Conservation (phyloP, 139 green algal genomes). For the Ulvella scutata region DNA sequence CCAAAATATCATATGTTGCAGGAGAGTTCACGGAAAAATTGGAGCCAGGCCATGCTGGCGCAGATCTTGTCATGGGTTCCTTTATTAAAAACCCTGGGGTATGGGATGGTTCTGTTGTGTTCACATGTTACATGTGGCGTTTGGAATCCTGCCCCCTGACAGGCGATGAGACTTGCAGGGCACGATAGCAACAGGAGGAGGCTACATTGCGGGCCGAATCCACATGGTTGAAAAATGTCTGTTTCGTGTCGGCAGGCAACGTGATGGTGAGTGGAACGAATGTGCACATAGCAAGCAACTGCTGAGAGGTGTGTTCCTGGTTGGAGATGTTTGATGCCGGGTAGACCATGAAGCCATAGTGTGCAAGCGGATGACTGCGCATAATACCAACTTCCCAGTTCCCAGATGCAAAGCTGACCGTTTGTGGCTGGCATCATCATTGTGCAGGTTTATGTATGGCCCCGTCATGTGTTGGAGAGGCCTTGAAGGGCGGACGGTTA, state of each 20-base stretch:
- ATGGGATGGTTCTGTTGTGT: background rate
- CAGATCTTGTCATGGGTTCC: slow-evolving; percentile 80
- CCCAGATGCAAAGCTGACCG: no score
- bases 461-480: slow-evolving; percentile 79
- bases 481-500: slow-evolving; percentile 78
- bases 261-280: no score
- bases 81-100: slow-evolving; percentile 86
- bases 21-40: slow-evolving; percentile 79
- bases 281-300: no score
- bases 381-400: no score
- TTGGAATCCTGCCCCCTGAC: slow-evolving; percentile 24
- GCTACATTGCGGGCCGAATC: slow-evolving; percentile 75
- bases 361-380: no score
- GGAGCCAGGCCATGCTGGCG: slow-evolving; percentile 76
- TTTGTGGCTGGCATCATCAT: background rate
- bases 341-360: no score
- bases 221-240: slow-evolving; percentile 63
- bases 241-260: no score
- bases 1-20: background rate
- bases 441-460: slow-evolving; percentile 59
- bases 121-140: background rate
- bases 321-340: no score
- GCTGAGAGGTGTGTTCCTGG: no score
- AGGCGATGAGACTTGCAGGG: no score
- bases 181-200: slow-evolving; percentile 71